Conservation (phyloP, 2,329 filamentous ascomycete genomes). For the Exophiala bonariae region DNA sequence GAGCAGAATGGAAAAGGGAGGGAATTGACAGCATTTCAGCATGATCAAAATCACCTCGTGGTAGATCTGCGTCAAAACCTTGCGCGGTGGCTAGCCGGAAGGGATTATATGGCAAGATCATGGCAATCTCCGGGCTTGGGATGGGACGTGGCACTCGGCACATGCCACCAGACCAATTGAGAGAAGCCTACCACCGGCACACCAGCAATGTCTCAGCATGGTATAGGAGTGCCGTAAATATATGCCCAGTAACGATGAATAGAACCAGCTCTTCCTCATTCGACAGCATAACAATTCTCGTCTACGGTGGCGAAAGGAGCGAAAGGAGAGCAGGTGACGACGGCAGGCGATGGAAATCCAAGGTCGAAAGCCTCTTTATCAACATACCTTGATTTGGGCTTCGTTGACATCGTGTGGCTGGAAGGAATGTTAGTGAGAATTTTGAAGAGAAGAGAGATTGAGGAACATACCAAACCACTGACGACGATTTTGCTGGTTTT, state of each 20-base stretch:
- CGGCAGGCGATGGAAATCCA: conserved; percentile 70
- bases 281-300: no score
- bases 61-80: conserved; percentile 19
- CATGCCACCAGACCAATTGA: background rate
- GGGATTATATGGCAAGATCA: conserved; percentile 13
- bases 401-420: conserved; percentile 96
- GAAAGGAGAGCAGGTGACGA: conserved; percentile 21
- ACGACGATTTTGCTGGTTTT: conserved; percentile 96
- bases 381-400: conserved; percentile 99
- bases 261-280: conserved; percentile 11
- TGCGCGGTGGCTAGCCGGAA: conserved; percentile 25
- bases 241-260: conserved; percentile 15
- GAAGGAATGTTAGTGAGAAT: conserved; percentile 46
- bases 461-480: conserved; percentile 84
- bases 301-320: conserved; percentile 28
- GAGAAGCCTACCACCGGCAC: conserved; percentile 15
- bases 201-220: conserved; percentile 23
- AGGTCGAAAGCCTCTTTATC: conserved; percentile 72
- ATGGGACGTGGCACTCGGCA: no score
- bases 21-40: conserved; percentile 21
- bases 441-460: background rate
- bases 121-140: conserved; percentile 4
- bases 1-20: conserved; percentile 8
- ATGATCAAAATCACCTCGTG: conserved; percentile 14
- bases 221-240: conserved; percentile 14